These are phyloP conservation scores for Diaporthe vexans DNA, from an alignment of 2,329 filamentous ascomycete species.

Conservation along the genomic window DNA sequence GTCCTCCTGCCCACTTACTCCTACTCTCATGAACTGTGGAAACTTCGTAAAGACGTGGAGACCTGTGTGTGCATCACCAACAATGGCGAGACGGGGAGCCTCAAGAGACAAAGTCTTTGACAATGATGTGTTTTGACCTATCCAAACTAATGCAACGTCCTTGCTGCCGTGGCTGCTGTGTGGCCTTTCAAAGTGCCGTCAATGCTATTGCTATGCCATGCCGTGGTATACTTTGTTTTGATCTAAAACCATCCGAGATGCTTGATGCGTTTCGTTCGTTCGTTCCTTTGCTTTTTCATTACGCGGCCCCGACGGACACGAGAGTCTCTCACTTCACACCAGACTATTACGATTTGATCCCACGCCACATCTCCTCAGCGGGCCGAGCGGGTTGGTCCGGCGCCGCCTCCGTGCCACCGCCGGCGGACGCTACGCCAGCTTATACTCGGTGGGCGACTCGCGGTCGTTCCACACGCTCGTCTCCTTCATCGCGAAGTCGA, in stretches of 20 bases:
- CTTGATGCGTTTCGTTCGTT: slow-evolving; percentile 18
- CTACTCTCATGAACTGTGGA: too few relatives aligned
- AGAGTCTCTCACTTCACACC: not conserved
- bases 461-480: slow-evolving; percentile 41
- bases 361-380: slow-evolving; percentile 6
- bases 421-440: slow-evolving; percentile 33
- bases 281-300: slow-evolving; percentile 16
- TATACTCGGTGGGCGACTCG: slow-evolving; percentile 31
- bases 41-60: not conserved
- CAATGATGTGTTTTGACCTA: slow-evolving; percentile 28
- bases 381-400: not conserved
- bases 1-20: not conserved
- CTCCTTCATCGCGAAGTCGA: slow-evolving; percentile 41
- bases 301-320: not conserved
- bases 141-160: slow-evolving; percentile 29
- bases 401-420: not conserved
- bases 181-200: not conserved
- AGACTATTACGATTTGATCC: not conserved
- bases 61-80: not conserved
- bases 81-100: not conserved
- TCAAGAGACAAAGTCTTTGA: not conserved
- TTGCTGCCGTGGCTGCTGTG: slow-evolving; percentile 9
- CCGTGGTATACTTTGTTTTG: slow-evolving; percentile 34
- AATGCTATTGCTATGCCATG: slow-evolving; percentile 36
- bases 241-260: slow-evolving; percentile 26